Base-by-base conservation (phyloP, 352 stramenopile genomes). In the Globisporangium lucens region DNA sequence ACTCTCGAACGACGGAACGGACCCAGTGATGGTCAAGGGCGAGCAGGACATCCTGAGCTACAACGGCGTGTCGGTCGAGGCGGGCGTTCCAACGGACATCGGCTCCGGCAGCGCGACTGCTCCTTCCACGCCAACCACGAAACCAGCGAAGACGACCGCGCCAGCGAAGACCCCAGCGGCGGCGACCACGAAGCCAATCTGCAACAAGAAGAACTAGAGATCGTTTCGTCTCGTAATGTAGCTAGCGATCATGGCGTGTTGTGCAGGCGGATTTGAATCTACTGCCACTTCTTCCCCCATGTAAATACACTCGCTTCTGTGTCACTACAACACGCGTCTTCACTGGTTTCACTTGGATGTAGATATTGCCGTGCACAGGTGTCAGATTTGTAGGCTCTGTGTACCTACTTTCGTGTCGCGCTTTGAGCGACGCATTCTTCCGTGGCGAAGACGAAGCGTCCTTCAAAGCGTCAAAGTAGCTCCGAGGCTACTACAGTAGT, bases 61-160 rank as follows among this genome's bases (percentile, higher is more conserved):
- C 67, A 91, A 87, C 71, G 83, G 83, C 17, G 80, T 91, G 12
- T 80, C 77, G 17, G 76, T 89, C 12, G 74, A 85, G 64, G 77
- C 78, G 66, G 56, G 56, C 4, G 20, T 61, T 3, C 56, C 56
- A 17, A 8, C 56, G 56, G 30, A 61, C 13, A 22, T 61, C 8
- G 30, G 30, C 24, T 35, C 55, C 15, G 71, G 68, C 47, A 74
- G 67, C 61, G 59, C 66, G 46, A 68, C 74, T 1, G 65, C 71
- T 51, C 43, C 43, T 51, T 51, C 43, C 43, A 51, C 17, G 43
- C 17, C 43, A 22, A 22, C 43, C 43, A 51, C 20, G 43, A 51
- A 51, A 17, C 43, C 43, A 51, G 35, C n/a, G 38, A 43, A 43
- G 36, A 43, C 43, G 30, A 33, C 60, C 9, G 22, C 22, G 17